phyloP scores from a whole-genome alignment of 345 rosid species.

The Populus davidiana region DNA sequence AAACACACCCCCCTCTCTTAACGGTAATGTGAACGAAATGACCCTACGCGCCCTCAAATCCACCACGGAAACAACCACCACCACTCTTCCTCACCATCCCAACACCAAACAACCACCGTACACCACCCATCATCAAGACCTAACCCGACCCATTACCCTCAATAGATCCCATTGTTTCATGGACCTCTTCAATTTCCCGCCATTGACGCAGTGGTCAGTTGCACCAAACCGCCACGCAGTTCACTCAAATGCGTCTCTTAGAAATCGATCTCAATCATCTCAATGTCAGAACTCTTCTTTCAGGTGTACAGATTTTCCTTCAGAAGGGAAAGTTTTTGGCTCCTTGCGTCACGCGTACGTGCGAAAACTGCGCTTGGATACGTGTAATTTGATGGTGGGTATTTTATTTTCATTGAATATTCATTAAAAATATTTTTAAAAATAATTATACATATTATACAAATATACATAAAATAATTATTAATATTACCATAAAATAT shows the following conservation, averaged over 20 bases:
- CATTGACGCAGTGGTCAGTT: conserved; percentile 57
- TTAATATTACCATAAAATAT: too few relatives aligned
- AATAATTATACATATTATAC: too few relatives aligned
- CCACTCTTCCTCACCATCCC: background rate
- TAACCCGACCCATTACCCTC: conserved; percentile 4
- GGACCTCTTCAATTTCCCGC: conserved; percentile 72
- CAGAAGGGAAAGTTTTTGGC: conserved; percentile 35
- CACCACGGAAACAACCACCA: conserved; percentile 14
- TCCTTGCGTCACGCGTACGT: conserved; percentile 56
- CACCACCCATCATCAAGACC: conserved; percentile 18
- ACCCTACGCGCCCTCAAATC: conserved; percentile 41
- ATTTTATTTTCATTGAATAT: conserved; percentile 2
- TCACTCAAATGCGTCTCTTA: conserved; percentile 53
- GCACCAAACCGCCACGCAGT: conserved; percentile 43
- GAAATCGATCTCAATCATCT: conserved; percentile 65
- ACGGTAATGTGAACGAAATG: conserved; percentile 19
- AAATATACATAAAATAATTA: too few relatives aligned
- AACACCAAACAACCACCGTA: conserved; percentile 2
- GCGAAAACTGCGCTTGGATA: conserved; percentile 42
- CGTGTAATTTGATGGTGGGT: conserved; percentile 23
- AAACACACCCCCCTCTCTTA: background rate
- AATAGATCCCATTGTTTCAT: conserved; percentile 40
- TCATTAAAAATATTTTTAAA: too few relatives aligned
- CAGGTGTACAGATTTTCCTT: conserved; percentile 44
- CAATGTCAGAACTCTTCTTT: conserved; percentile 57